Base-by-base conservation (phyloP, 2,329 filamentous ascomycete species). In the Trichoderma sp. region DNA sequence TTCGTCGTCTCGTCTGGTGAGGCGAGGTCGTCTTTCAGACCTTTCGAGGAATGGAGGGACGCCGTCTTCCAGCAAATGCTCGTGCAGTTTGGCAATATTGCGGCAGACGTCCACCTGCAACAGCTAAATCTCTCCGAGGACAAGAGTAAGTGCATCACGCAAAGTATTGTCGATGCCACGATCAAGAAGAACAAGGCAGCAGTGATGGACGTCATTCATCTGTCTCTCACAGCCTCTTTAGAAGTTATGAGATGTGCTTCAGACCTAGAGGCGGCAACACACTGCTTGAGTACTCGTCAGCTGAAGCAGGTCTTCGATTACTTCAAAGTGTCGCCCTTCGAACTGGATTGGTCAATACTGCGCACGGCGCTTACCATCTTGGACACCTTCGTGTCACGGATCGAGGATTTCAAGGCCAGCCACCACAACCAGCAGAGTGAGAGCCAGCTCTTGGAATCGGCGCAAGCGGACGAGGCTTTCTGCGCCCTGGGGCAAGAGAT, bases 41-140 rank as follows among this genome's bases (percentile, higher is more conserved):
- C 79, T 2, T 77, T 81, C 55, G 68, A 70, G 7, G 69, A 70
- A 28, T 81, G 88, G 88, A 82, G 86, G 67, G 82, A 81, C 68
- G 79, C 77, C 21, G 80, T 89, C 39, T 86, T 88, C 68, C 80
- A 81, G 62, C 82, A 85, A 65, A 79, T 86, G 24, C 74, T 87
- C 47, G 78, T 83, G 7, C 85, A 89, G 67, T 87, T 85, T 69
- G 77, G 82, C 60, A 84, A 82, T 2, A 83, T 83, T 3, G 83
- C 82, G 9, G 76, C 79, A 1, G 85, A 87, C 60, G 82, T 87
- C 67, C 80, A 86, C 59, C 80, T 83, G 67, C 85, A 88, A 70
- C 78, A 85, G 30, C 68, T 78, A n/a, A 77, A 77, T 14, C 74
- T 88, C 69, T 78, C 83, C 3, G 80, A 78, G 63, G 79, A 82